Evolutionary conservation across 164 flowering plant genomes (phyloP).

Genomic region (Stephania yunnanensis): DNA sequence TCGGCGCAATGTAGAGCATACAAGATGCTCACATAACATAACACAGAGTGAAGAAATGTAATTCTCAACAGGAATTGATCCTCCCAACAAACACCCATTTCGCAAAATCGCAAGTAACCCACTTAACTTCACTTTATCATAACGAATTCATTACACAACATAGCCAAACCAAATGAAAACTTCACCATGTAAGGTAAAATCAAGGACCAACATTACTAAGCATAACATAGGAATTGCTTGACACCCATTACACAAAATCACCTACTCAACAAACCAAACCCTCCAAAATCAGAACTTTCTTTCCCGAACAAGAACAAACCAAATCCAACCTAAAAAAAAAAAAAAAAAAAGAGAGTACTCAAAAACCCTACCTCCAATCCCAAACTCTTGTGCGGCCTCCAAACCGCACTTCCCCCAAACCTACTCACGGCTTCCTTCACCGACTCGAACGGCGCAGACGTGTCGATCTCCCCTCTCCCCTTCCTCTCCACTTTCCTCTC

Average conservation of each 20-base stretch:
- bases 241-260: neutral
- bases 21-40: neutral
- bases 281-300: neutral
- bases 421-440: conserved; percentile 76
- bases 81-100: neutral
- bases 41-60: neutral
- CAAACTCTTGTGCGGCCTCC: conserved; percentile 45
- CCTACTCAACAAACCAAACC: neutral
- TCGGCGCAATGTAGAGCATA: neutral
- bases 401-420: conserved; percentile 82
- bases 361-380: neutral
- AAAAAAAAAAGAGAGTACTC: neutral
- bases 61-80: neutral
- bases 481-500: conserved; percentile 7
- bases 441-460: conserved; percentile 85
- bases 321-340: neutral
- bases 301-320: neutral
- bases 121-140: neutral
- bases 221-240: no score
- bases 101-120: neutral
- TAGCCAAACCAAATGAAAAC: neutral
- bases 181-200: neutral
- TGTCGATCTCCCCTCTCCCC: conserved; percentile 73
- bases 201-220: neutral
- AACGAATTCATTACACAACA: neutral